These are phyloP conservation scores for Hypomyces rosellus DNA, from an alignment of 2,329 filamentous ascomycete species.

Conservation along the genomic window DNA sequence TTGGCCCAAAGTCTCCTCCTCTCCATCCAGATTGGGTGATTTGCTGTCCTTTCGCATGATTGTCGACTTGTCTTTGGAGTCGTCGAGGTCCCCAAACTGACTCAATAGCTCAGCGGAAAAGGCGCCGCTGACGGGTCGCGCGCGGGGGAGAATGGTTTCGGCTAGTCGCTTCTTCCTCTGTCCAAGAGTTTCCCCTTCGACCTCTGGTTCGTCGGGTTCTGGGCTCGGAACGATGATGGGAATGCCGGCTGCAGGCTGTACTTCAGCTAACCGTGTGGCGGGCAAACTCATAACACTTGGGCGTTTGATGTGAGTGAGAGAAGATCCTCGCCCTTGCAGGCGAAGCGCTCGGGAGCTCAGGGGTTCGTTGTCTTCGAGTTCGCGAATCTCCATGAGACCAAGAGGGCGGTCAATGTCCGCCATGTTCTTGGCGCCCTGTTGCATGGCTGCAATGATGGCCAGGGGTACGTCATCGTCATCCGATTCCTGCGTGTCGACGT, in stretches of 20 bases:
- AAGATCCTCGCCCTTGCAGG: constrained; percentile 56
- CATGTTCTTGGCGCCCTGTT: constrained; percentile 44
- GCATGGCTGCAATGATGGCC: constrained; percentile 64
- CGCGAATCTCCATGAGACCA: constrained; percentile 71
- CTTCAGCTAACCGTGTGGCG: constrained; percentile 6
- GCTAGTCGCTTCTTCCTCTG: constrained; percentile 60
- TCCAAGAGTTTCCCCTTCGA: constrained; percentile 59
- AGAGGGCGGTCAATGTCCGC: constrained; percentile 58
- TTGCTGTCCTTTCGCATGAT: constrained; percentile 33
- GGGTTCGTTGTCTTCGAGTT: constrained; percentile 89
- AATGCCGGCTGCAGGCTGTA: constrained; percentile 16
- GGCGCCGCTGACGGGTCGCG: constrained; percentile 55
- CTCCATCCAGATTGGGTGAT: constrained; percentile 27
- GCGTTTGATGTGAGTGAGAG: constrained; percentile 34
- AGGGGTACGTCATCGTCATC: constrained; percentile 85
- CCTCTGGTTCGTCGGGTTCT: constrained; percentile 43
- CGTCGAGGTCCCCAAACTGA: constrained; percentile 51
- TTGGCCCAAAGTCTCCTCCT: constrained; percentile 74
- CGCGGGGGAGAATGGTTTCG: constrained; percentile 40
- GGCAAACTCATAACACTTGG: constrained; percentile 34
- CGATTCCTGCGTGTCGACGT: constrained; percentile 37
- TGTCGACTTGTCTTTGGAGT: constrained; percentile 28
- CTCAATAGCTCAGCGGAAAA: constrained; percentile 65
- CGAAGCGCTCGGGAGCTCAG: constrained; percentile 70
- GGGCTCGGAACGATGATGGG: constrained; percentile 20